Evolutionary conservation across 2,329 filamentous ascomycete genomes (phyloP), one percentile per base, ranked within the genome.

Genomic region (Venturia effusa): DNA sequence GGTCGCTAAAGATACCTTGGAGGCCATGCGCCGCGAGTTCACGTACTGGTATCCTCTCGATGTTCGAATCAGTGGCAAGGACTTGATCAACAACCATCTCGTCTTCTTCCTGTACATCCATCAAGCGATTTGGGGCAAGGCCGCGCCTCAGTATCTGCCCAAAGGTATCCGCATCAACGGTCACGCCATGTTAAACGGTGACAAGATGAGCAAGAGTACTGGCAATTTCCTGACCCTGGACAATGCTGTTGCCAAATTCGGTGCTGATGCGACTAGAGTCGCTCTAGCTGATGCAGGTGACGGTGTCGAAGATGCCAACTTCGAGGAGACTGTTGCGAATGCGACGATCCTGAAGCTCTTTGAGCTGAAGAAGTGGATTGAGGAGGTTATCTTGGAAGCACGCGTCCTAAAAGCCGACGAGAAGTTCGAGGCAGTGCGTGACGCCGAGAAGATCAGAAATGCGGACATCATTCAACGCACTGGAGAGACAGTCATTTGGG

Each of bases 131-230:
- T 97, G 97, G 82, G 84, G 87, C 15, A 84, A 84, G 65, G 85
- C 93, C 74, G 59, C 60, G 24, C 64, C 61, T 34, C 45, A 66
- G 55, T 95, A 92, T 80, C 97, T 93, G 92, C 94, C 94, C 13
- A 84, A 83, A 61, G 87, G 87, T 67, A 83, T 97, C 68, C 88
- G 94, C 68, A 87, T 89, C 67, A 99, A 99, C 73, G 94, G 94
- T 1, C 93, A 97, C 77, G 79, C 97, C 71, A 85, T 96, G 75
- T 82, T 99, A 68, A 99, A 99, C 74, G 93, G 93, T 61, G 90
- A 96, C 74, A 99, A 99, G 84, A 99, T 99, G 94, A 89, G 87
- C 74, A 99, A 99, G 81, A 93, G 88, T 63, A 97, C 92, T 0
- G 94, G 94, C 67, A 99, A 97, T 79, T 99, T 99, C 81, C 82